Conservation (phyloP, 306 rosid genomes). For the Rubus parviflorus region DNA sequence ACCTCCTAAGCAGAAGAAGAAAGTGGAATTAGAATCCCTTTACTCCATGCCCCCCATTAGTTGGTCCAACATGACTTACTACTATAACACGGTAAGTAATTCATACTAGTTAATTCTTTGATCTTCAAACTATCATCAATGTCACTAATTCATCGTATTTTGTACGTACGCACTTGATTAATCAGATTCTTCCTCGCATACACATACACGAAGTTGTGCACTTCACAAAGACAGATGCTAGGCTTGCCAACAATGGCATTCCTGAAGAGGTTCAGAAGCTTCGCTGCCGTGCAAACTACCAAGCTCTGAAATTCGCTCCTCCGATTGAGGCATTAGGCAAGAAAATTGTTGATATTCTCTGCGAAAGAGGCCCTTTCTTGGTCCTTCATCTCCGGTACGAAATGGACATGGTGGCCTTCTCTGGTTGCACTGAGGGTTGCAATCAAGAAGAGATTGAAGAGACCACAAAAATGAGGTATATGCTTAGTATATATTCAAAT, state of each 20-base stretch:
- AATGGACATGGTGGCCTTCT: constrained; percentile 85
- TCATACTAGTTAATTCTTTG: background rate
- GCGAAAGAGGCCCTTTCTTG: constrained; percentile 68
- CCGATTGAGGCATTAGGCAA: constrained; percentile 60
- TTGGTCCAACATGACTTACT: constrained; percentile 83
- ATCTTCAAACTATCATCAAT: background rate
- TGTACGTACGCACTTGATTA: background rate
- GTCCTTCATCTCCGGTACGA: constrained; percentile 85
- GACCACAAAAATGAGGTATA: constrained; percentile 65
- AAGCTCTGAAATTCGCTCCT: constrained; percentile 58
- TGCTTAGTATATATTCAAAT: too few relatives aligned
- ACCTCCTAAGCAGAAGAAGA: constrained; percentile 66
- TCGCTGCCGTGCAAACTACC: constrained; percentile 60
- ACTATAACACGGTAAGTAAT: constrained; percentile 57
- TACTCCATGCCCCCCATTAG: constrained; percentile 78
- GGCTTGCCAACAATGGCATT: constrained; percentile 65
- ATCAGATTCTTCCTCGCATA: constrained; percentile 64
- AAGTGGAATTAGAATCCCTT: constrained; percentile 46
- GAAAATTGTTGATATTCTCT: constrained; percentile 53
- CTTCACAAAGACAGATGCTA: constrained; percentile 60
- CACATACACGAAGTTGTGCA: constrained; percentile 54
- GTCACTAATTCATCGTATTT: background rate
- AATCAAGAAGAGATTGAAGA: constrained; percentile 54
- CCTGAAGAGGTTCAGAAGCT: constrained; percentile 63
- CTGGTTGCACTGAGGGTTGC: constrained; percentile 74